Conservation (phyloP, 2,329 filamentous ascomycete genomes). For the Paracoccidioides lutzii region DNA sequence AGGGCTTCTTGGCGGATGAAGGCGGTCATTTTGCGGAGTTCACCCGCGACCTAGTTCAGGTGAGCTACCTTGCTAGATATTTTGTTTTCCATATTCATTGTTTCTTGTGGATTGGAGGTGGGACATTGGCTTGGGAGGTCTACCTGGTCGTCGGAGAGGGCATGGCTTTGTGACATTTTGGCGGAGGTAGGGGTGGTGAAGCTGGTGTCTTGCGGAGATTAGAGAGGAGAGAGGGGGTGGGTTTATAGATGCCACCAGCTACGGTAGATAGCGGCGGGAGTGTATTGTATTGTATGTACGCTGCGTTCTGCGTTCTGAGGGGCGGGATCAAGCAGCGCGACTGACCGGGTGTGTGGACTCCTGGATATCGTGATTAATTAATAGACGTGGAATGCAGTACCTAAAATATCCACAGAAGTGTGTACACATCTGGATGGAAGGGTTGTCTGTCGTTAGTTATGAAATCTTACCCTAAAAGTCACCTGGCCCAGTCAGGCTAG, state of each 20-base stretch:
- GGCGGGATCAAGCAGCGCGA: no score
- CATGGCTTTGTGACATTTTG: constrained; percentile 83
- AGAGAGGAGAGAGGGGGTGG: constrained; percentile 1
- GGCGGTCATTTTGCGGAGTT: constrained; percentile 99
- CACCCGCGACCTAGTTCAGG: constrained; percentile 64
- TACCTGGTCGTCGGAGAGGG: constrained; percentile 96
- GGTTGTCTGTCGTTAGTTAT: no score
- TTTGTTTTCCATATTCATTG: background rate
- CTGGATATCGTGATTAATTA: no score
- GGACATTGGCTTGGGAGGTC: constrained; percentile 10
- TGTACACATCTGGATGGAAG: no score
- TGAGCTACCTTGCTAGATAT: constrained; percentile 7
- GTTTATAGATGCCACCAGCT: constrained; percentile 8
- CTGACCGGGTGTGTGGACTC: no score
- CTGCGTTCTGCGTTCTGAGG: no score
- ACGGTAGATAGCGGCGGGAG: constrained; percentile 11
- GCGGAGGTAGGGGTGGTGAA: constrained; percentile 15
- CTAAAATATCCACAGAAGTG: no score
- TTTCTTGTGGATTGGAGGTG: background rate
- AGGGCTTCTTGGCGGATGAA: constrained; percentile 98
- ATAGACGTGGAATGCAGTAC: no score
- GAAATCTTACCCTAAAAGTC: background rate
- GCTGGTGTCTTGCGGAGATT: constrained; percentile 1
- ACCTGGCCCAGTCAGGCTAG: background rate
- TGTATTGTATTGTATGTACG: background rate